Evolutionary conservation across 192 early-diverging fungal species (phyloP), one percentile per base, ranked within the genome.

Genomic region (Coemansia sp.): DNA sequence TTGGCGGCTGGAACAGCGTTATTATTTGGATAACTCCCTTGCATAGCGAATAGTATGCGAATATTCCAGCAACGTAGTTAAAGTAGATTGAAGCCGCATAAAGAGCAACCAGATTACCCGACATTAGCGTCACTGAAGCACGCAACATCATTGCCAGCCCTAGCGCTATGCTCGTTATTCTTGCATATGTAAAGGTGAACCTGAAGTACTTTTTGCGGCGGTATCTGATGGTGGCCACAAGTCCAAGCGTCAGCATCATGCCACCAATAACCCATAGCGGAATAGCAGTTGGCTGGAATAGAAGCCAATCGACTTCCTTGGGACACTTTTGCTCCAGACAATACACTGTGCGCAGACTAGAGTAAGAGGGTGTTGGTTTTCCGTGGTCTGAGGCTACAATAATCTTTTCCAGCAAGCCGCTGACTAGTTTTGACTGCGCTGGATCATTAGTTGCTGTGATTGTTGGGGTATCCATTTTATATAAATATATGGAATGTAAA

Each of bases 41-140:
- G 39, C 66, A 68, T 4, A 68, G 47, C 40, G 45, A 21, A 9
- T 52, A 26, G 13, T 59, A 59, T 18, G 57, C 57, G 18, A 59
- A 22, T 8, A 59, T 1, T 5, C 69, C 74, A 0, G 74, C 74
- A 15, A 42, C 49, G 65, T 67, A 70, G 67, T 75, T 61, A 18
- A 75, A 66, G 22, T 66, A 62, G 43, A 75, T 61, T 2, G 73
- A 75, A 13, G 68, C 73, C 22, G 59, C 59, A 59, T 75, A 69
- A 9, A 65, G 21, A 1, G 55, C 58, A 15, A 18, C 40, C 10
- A 51, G 37, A 13, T 55, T 65, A 41, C 19, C 48, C 0, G 36
- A 26, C 1, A 62, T 40, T 11, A 42, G 57, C 15, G 62, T 59
- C 6, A 75, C 43, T 0, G 68, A 42, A 16, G 73, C 67, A 1